phyloP scores from a whole-genome alignment of 192 early-diverging fungal genomes.

The Dissophora ornata region DNA sequence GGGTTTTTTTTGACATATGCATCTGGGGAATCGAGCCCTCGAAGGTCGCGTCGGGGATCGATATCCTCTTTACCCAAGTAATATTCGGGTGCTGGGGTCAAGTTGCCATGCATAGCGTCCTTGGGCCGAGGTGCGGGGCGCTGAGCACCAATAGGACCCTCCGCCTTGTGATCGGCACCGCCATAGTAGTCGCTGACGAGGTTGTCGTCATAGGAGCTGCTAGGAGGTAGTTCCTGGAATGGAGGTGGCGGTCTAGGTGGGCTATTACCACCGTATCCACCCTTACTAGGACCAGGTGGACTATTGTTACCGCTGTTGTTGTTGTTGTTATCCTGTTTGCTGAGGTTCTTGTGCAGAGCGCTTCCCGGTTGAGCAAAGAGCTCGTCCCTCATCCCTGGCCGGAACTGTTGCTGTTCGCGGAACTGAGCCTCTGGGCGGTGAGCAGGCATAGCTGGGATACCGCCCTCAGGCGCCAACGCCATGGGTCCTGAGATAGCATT shows the following conservation, averaged over 20 bases:
- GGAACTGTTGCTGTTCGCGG: conserved; percentile 47
- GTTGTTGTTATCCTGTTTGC: conserved; percentile 3
- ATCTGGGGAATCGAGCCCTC: conserved; percentile 22
- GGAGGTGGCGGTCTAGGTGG: background rate
- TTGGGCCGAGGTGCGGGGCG: conserved; percentile 25
- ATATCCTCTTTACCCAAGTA: conserved; percentile 51
- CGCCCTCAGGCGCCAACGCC: conserved; percentile 36
- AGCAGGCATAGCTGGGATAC: conserved; percentile 7
- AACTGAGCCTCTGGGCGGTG: conserved; percentile 49
- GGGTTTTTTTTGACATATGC: conserved; percentile 7
- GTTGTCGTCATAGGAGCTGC: conserved; percentile 21
- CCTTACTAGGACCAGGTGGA: too few species aligned
- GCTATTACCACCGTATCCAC: background rate
- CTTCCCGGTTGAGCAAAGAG: conserved; percentile 35
- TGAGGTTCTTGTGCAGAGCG: conserved; percentile 8
- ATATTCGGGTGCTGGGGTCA: conserved; percentile 43
- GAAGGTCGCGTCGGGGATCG: conserved; percentile 43
- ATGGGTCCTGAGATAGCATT: conserved; percentile 46
- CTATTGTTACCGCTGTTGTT: too few species aligned
- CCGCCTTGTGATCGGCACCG: background rate
- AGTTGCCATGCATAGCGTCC: conserved; percentile 35
- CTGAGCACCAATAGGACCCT: conserved; percentile 43
- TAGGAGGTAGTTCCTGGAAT: background rate
- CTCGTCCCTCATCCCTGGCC: conserved; percentile 45
- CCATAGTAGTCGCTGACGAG: conserved; percentile 31